Evolutionary conservation across 805 yeast species (phyloP).

Genomic region (Barnettozyma vustinii): DNA sequence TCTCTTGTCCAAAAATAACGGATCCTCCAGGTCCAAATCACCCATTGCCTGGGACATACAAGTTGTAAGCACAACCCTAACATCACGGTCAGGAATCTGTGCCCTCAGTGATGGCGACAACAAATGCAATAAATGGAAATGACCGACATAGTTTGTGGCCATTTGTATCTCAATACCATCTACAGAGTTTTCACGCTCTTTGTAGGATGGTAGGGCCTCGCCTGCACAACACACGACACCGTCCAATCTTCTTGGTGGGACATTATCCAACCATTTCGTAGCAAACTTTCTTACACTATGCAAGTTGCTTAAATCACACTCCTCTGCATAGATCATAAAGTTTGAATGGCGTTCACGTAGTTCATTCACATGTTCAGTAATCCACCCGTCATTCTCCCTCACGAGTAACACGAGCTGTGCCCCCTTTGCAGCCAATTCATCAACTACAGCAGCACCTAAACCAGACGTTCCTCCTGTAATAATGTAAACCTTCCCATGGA

Average conservation of each 20-base stretch:
- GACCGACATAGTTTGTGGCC: conserved; percentile 77
- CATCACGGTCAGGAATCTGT: conserved; percentile 95
- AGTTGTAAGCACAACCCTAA: conserved; percentile 70
- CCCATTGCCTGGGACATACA: conserved; percentile 79
- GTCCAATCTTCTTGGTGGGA: conserved; percentile 87
- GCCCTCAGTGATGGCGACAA: conserved; percentile 78
- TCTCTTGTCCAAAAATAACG: conserved; percentile 53
- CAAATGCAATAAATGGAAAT: conserved; percentile 73
- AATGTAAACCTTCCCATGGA: conserved; percentile 83
- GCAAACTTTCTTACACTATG: conserved; percentile 83
- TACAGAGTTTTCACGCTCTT: conserved; percentile 53
- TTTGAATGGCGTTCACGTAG: conserved; percentile 66
- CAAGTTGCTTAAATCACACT: conserved; percentile 73
- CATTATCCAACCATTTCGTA: conserved; percentile 87
- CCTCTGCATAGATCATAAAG: conserved; percentile 81
- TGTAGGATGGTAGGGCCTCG: conserved; percentile 67
- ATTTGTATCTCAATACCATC: conserved; percentile 89
- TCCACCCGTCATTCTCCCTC: conserved; percentile 62
- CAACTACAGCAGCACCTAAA: conserved; percentile 70
- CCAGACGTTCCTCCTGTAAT: conserved; percentile 96
- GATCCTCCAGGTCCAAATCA: conserved; percentile 51
- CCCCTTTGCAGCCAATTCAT: conserved; percentile 72
- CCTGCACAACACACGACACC: conserved; percentile 88
- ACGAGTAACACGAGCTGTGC: conserved; percentile 81
- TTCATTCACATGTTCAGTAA: conserved; percentile 73